Conservation (phyloP, 2,329 filamentous ascomycete genomes). For the Xylaria sp. region DNA sequence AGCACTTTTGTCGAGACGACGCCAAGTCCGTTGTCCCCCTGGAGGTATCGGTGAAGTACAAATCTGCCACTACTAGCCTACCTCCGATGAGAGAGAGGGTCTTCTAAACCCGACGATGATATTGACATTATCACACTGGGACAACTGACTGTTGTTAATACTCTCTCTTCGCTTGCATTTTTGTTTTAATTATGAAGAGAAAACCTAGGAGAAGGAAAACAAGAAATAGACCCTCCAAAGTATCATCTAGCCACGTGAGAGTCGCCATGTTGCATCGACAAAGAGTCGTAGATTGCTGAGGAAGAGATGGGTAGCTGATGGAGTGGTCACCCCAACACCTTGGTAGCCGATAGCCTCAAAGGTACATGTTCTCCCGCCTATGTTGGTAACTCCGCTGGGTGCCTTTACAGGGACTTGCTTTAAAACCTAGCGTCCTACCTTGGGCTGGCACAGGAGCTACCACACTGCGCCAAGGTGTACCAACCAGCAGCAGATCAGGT, state of each 20-base stretch:
- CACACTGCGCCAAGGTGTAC: too few species aligned
- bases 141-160: not conserved
- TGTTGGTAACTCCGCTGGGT: not conserved
- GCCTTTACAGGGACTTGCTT: not conserved
- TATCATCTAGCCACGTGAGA: not conserved
- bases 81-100: not conserved
- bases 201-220: not conserved
- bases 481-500: not conserved
- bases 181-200: not conserved
- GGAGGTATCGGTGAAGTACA: not conserved
- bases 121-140: not conserved
- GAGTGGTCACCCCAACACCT: slow-evolving; percentile 12
- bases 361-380: not conserved
- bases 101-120: not conserved
- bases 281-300: slow-evolving; percentile 11
- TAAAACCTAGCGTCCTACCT: not conserved
- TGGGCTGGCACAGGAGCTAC: not conserved
- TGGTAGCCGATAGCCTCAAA: slow-evolving; percentile 2
- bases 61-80: not conserved
- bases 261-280: not conserved
- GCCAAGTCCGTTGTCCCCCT: slow-evolving; percentile 14
- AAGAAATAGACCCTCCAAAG: not conserved
- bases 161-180: not conserved
- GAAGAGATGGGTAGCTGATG: slow-evolving; percentile 19
- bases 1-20: slow-evolving; percentile 18